Conservation (phyloP, 2,329 filamentous ascomycete species). For the Hypoxylon sp. region DNA sequence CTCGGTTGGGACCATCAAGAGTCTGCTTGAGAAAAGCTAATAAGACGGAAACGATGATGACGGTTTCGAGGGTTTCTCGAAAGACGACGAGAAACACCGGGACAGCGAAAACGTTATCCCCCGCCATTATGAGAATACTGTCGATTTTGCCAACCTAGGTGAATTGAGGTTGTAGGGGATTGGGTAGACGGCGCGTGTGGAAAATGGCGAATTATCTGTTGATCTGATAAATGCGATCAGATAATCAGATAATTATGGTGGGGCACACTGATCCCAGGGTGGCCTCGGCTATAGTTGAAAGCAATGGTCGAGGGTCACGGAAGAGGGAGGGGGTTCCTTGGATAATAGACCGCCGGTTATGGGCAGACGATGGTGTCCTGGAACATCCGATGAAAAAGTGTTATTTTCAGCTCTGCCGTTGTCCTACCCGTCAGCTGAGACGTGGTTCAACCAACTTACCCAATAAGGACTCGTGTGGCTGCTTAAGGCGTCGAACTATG, state of each 20-base stretch:
- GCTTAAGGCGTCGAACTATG: slow-evolving; percentile 11
- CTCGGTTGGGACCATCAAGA: slow-evolving; percentile 73
- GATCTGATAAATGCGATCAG: slow-evolving; percentile 48
- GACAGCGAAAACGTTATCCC: slow-evolving; percentile 51
- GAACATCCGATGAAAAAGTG: slow-evolving; percentile 19
- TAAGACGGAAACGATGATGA: slow-evolving; percentile 88
- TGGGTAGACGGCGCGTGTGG: neutral
- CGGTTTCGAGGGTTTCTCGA: slow-evolving; percentile 85
- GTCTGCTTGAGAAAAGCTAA: slow-evolving; percentile 89
- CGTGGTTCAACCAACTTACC: slow-evolving; percentile 7
- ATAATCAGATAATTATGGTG: slow-evolving; percentile 45
- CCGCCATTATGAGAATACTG: slow-evolving; percentile 43
- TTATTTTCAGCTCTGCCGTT: slow-evolving; percentile 30
- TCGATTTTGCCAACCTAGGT: slow-evolving; percentile 4
- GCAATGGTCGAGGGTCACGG: slow-evolving; percentile 10
- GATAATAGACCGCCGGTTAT: slow-evolving; percentile 33
- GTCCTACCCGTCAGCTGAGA: slow-evolving; percentile 15
- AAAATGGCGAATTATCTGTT: slow-evolving; percentile 42
- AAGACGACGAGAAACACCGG: slow-evolving; percentile 89
- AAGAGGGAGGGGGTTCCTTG: slow-evolving; percentile 16
- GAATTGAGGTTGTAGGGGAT: slow-evolving; percentile 19
- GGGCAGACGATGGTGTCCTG: slow-evolving; percentile 25
- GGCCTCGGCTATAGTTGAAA: slow-evolving; percentile 23
- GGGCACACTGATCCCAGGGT: slow-evolving; percentile 17
- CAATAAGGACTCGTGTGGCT: slow-evolving; percentile 22